Base-by-base conservation (phyloP, 495 filamentous ascomycete species). In the Penicillium fimorum region DNA sequence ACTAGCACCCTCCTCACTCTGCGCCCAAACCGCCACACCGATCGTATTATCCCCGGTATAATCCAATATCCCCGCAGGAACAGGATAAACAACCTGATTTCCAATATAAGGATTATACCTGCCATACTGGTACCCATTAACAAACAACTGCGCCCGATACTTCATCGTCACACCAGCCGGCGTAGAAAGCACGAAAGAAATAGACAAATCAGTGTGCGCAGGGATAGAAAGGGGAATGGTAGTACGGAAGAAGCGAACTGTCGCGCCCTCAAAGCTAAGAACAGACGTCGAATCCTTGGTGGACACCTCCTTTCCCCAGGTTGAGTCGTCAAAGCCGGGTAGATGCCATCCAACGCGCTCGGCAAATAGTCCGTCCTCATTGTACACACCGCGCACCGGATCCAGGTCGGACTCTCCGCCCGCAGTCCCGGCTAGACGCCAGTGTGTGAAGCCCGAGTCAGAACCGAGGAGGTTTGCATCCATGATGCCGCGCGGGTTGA, bases 381-480 rank as follows among this genome's bases (percentile, higher is more conserved):
- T 92, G 57, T 87, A 67, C n/a, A 83, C 86, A 29, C 89, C 87
- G 51, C 87, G 83, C 1, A 77, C 72, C 29, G 77, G 75, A 64
- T 92, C 89, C 11, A 70, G 53, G 66, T 89, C 88, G 33, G 82
- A 69, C 55, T 91, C 87, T 18, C 88, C 87, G 47, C 84, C 84
- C 9, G 90, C 74, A 56, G 89, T 90, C 15, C 89, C 89, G 7
- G 87, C 87, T 9, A 92, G 60, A 65, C 88, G 88, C 89, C 89
- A 91, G 44, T 76, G 76, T 10, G 85, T 69, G 53, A 70, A 78
- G 35, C 75, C 42, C 10, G 68, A 74, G 12, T 75, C 60, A 2
- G 64, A 61, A 40, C 74, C 70, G 15, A 74, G 68, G 27, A 83
- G 70, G 1, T 61, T 63, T 46, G 84, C 87, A 55, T 82, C 72